Base-by-base conservation (phyloP, 495 filamentous ascomycete species). In the Tetracladium marchalianum region DNA sequence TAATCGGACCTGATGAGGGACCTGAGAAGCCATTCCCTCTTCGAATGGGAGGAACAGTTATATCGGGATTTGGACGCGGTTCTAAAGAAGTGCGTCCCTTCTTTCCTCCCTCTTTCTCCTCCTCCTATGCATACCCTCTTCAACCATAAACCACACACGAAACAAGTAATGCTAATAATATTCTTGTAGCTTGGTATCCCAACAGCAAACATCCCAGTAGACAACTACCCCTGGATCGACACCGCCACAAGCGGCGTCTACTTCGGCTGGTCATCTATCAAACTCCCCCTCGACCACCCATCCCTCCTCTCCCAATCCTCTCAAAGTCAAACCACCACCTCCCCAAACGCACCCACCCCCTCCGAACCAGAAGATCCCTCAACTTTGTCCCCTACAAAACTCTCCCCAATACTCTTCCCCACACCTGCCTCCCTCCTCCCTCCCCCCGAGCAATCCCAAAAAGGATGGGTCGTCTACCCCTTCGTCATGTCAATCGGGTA, bases 401-500 rank as follows among this genome's bases (percentile, higher is more conserved):
- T 27, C 22, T 27, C 22, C 22, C 22, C 22, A 27, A n/a, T 27
- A 27, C 3, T 39, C 8, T 11, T 38, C 17, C 17, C 35, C 35
- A 38, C n/a, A 38, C 35, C 35, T 9, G 2, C 17, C 35, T 38
- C 13, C 35, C 35, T 13, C 7, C 22, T 3, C 3, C 22, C 22
- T 3, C 22, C 22, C 22, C 22, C 22, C n/a, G n/a, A n/a, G n/a
- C n/a, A n/a, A 27, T 27, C 39, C n/a, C 15, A n/a, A 17, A 3
- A 39, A 31, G 46, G 48, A n/a, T 65, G 67, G 33, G 66, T 63
- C 35, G 67, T 95, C 15, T 85, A 82, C 62, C 86, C 86, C 0
- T 93, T 94, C 68, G 90, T 95, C 41, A 81, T 98, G 81, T 84
- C 78, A 33, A 90, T 98, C 41, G 89, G 90, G n/a, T 95, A 85